Evolutionary conservation across 257 asterid species (phyloP), one percentile per base, ranked within the genome.

Genomic region (Gentiana dahurica): DNA sequence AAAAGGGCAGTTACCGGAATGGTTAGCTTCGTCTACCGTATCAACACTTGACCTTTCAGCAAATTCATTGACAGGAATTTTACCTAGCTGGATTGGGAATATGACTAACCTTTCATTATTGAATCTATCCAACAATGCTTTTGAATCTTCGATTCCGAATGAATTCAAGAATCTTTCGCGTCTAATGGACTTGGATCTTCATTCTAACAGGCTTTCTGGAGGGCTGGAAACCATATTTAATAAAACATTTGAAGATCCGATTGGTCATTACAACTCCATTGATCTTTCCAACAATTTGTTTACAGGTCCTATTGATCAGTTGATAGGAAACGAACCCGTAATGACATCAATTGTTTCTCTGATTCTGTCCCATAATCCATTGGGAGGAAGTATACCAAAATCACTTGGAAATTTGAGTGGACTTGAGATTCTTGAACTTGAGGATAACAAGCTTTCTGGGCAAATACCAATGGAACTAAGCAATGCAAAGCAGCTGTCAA

Each of bases 71-170:
- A 67, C 71, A 36, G 90, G 93, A 8, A 68, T 75, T 49, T 57
- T 87, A 41, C 93, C 89, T 5, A 2, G 41, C 1, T 84, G 90
- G 87, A 75, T 86, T 4, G 90, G 90, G 3, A 84, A 82, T 68
- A 75, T 84, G 95, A 73, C 82, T 0, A 58, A 39, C 15, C 84
- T 84, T 41, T 69, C 75, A 0, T 59, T 53, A 8, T 74, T 87
- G 48, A 80, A 82, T 58, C 43, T 84, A n/a, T 82, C 96, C 3
- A 72, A 73, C 63, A 84, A 87, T 58, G 67, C 36, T 0, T 80
- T 84, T 46, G 47, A 47, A 33, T 84, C 87, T 0, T 39, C 72
- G 0, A 78, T 87, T 69, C 94, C 93, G 0, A 62, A 56, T 4
- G 77, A 70, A 1, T 69, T 84, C 69, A 72, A 33, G 64, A 82